Base-by-base conservation (phyloP, 768 basidiomycete species). In the Tricholoma hemisulphureum region DNA sequence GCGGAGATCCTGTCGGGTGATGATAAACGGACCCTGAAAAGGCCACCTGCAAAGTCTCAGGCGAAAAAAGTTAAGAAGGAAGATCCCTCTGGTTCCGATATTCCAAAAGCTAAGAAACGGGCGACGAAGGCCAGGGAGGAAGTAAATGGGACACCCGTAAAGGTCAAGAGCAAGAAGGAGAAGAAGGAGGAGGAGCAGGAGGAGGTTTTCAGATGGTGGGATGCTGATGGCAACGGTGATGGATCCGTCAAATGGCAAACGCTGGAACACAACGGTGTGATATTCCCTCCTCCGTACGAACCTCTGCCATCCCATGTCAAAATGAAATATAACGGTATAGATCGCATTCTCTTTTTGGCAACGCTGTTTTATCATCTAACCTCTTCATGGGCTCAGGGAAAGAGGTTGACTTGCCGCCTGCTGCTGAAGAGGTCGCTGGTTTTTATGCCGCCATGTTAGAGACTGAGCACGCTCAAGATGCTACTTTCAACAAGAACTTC, bases 201-300 rank as follows among this genome's bases (percentile, higher is more conserved):
- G 55, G 86, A 84, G 56, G 80, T 86, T 49, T 93, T 84, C 71
- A 82, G 83, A 60, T 95, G 93, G 92, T 97, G 95, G 96, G 90
- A 94, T 58, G 76, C 82, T 63, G 81, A 88, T 61, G 80, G 78
- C 28, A 83, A 89, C 57, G 85, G 84, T 53, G 92, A 94, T 67
- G 91, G 85, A 10, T 79, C 85, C 35, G 77, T 85, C 56, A 97
- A 98, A 72, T 99, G 97, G 97, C 83, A 84, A 60, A 97, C 93
- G n/a, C 82, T 99, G 52, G 89, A 93, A 67, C 97, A 99, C 74
- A 86, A 83, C 63, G 97, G 95, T 51, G 95, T 99, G 35, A 82
- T 95, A 61, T 99, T 99, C 75, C 97, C 97, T 60, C 93, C 93
- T 50, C 88, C 95, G 2, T 99, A 99, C 70, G 87, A 93, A 65